These are phyloP conservation scores for Aurantiochytrium sp. DNA, from an alignment of 108 stramenopile genomes.

Conservation along the genomic window DNA sequence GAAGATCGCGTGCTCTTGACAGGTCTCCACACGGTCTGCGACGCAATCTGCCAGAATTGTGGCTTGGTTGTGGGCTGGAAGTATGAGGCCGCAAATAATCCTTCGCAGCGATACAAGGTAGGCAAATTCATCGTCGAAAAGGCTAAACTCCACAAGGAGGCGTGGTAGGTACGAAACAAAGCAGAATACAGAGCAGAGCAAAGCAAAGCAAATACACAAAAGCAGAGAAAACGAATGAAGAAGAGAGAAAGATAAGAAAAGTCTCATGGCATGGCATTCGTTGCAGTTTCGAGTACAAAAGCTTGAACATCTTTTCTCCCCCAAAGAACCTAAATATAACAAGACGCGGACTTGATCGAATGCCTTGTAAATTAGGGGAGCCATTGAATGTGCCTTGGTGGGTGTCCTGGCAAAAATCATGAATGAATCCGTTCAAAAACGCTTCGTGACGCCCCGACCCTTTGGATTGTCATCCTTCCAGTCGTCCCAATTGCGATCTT, in stretches of 20 bases:
- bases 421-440: neutral
- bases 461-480: constrained; percentile 88
- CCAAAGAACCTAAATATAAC: too few species aligned
- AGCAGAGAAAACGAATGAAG: too few species aligned
- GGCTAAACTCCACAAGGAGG: constrained; percentile 69
- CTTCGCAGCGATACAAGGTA: constrained; percentile 81
- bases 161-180: constrained; percentile 28
- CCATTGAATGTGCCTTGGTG: neutral
- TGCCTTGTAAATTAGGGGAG: neutral
- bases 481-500: constrained; percentile 90
- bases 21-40: constrained; percentile 80
- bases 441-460: constrained; percentile 85
- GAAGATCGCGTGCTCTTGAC: constrained; percentile 79
- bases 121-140: constrained; percentile 87
- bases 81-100: constrained; percentile 74
- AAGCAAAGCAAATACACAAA: too few species aligned
- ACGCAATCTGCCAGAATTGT: constrained; percentile 84
- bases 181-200: too few species aligned
- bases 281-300: too few species aligned
- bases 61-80: constrained; percentile 82
- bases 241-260: too few species aligned
- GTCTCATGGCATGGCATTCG: too few species aligned
- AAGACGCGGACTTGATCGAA: too few species aligned
- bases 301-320: too few species aligned
- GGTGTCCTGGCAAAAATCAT: neutral